phyloP scores from a whole-genome alignment of 352 stramenopile species.

The Pythium dissotocum region DNA sequence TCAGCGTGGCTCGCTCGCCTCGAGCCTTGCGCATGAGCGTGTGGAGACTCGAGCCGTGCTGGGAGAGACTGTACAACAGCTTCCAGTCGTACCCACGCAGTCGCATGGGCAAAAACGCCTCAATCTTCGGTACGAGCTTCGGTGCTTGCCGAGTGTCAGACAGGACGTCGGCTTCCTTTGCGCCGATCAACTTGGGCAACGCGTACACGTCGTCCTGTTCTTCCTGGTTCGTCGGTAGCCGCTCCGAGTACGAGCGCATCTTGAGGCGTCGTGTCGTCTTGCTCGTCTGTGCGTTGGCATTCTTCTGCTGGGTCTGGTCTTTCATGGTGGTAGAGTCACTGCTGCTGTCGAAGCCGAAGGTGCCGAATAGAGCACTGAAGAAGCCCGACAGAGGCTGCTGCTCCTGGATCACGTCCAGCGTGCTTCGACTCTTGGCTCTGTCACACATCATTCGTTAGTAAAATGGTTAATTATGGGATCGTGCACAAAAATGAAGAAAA shows the following conservation, averaged over 20 bases:
- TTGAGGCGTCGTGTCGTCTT: constrained; percentile 22
- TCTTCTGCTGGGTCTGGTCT: not conserved
- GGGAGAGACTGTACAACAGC: constrained; percentile 55
- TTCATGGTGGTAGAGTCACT: constrained; percentile 12
- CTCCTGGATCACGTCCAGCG: constrained; percentile 22
- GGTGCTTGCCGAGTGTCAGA: constrained; percentile 36
- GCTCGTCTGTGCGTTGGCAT: not conserved
- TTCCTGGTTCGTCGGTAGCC: constrained; percentile 30
- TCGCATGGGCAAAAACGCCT: constrained; percentile 49
- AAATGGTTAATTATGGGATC: constrained; percentile 14
- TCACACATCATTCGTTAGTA: not conserved
- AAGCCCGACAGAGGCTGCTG: constrained; percentile 16
- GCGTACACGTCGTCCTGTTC: constrained; percentile 36
- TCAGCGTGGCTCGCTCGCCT: constrained; percentile 42
- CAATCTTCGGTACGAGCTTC: constrained; percentile 61
- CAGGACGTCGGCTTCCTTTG: constrained; percentile 44
- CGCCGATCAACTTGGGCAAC: constrained; percentile 52
- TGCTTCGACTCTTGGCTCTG: constrained; percentile 10
- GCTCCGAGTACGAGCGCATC: constrained; percentile 38
- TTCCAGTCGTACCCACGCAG: constrained; percentile 69
- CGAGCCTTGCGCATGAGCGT: constrained; percentile 50
- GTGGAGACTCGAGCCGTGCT: constrained; percentile 71
- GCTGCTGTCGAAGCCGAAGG: not conserved
- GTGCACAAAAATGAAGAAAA: not conserved
- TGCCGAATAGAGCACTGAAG: constrained; percentile 21